Evolutionary conservation across 345 rosid species (phyloP).

Genomic region (Stellera chamaejasme): DNA sequence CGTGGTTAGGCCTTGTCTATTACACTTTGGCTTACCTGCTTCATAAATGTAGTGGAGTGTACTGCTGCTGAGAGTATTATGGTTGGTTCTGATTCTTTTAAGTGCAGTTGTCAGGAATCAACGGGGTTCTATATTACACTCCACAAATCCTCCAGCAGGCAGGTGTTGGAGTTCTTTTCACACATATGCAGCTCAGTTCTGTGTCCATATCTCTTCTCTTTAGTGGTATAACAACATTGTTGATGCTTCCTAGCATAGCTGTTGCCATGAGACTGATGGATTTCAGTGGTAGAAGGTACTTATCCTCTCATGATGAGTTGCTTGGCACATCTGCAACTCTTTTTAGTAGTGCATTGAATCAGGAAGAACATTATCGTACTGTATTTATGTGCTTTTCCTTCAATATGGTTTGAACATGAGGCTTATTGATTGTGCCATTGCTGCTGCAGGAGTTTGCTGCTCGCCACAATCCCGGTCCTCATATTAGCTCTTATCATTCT

Average conservation of each 20-base stretch:
- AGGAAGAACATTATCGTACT: neutral
- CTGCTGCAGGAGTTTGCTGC: constrained; percentile 64
- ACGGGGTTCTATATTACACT: constrained; percentile 85
- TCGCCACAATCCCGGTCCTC: constrained; percentile 61
- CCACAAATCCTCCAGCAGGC: constrained; percentile 93
- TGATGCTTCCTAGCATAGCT: constrained; percentile 88
- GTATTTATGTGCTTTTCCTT: neutral
- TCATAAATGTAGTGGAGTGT: neutral
- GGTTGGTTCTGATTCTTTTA: neutral
- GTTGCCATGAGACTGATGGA: constrained; percentile 95
- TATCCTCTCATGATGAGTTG: too few species aligned
- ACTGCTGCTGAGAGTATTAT: neutral
- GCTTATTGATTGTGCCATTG: neutral
- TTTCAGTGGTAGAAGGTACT: constrained; percentile 73
- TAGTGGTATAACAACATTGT: constrained; percentile 66
- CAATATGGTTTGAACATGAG: neutral
- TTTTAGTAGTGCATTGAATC: too few species aligned
- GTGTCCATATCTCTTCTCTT: constrained; percentile 65
- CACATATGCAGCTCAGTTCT: constrained; percentile 55
- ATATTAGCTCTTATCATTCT: constrained; percentile 44
- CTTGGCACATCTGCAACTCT: too few species aligned
- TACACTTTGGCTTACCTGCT: neutral
- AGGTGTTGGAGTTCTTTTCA: constrained; percentile 73
- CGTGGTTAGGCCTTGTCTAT: too few species aligned
- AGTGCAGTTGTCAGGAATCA: constrained; percentile 80